phyloP scores from a whole-genome alignment of 1,139 yeast species.

The Candida sanyaensis region DNA sequence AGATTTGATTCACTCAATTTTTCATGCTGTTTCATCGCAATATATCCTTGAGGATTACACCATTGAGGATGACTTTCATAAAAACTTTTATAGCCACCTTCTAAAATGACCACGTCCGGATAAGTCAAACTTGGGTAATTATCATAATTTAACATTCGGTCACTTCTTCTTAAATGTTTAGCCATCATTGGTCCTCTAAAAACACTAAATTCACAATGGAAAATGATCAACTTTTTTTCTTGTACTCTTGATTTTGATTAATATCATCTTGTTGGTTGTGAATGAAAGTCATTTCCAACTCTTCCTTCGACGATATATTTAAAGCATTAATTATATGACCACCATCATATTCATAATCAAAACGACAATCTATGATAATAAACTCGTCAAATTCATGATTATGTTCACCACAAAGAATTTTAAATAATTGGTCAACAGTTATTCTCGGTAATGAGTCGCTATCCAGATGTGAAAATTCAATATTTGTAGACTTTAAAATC shows the following conservation, averaged over 20 bases:
- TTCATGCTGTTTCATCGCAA: constrained; percentile 84
- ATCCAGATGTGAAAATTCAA: constrained; percentile 42
- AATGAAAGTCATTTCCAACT: constrained; percentile 56
- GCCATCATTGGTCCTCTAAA: constrained; percentile 95
- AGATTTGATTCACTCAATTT: constrained; percentile 71
- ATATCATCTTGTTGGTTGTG: constrained; percentile 7
- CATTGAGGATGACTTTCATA: constrained; percentile 53
- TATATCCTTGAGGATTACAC: constrained; percentile 77
- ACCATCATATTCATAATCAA: constrained; percentile 87
- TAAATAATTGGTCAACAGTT: constrained; percentile 60
- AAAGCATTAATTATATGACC: constrained; percentile 89
- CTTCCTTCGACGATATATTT: constrained; percentile 72
- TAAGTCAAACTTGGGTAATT: constrained; percentile 78
- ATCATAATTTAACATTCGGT: constrained; percentile 70
- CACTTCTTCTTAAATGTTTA: constrained; percentile 77
- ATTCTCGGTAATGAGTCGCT: constrained; percentile 80
- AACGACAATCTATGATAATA: constrained; percentile 81
- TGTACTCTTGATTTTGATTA: constrained; percentile 12
- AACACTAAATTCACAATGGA: constrained; percentile 94
- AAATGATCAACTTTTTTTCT: constrained; percentile 54
- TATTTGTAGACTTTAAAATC: constrained; percentile 38
- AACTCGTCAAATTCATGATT: constrained; percentile 58
- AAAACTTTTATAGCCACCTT: constrained; percentile 89
- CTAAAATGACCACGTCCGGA: constrained; percentile 85
- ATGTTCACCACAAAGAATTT: constrained; percentile 61